Conservation (phyloP, 2,329 filamentous ascomycete species). For the Camillea tinctor region DNA sequence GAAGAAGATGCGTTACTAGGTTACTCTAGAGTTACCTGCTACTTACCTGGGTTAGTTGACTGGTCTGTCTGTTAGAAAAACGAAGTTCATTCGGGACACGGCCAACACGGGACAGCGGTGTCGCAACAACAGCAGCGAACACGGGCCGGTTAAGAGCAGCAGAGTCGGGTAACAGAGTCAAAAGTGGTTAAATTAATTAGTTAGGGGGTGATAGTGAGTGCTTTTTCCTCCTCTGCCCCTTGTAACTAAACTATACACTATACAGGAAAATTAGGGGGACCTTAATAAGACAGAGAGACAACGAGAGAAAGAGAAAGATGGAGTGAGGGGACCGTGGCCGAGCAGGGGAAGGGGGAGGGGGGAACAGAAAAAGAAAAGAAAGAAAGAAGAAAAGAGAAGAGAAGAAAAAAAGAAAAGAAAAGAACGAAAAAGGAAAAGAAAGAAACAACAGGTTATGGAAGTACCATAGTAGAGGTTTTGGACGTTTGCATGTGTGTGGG, state of each 20-base stretch:
- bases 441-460: constrained; percentile 4
- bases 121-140: not conserved
- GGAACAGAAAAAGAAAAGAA: not conserved
- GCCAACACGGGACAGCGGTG: not conserved
- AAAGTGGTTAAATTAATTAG: not conserved
- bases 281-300: too few species aligned
- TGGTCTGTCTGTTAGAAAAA: too few species aligned
- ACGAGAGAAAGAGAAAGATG: too few species aligned
- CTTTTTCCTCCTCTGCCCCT: not conserved
- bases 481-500: constrained; percentile 6
- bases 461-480: constrained; percentile 1
- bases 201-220: too few species aligned
- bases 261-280: not conserved
- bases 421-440: constrained; percentile 5
- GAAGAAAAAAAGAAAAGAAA: constrained; percentile 1
- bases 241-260: not conserved
- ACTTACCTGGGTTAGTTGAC: too few species aligned
- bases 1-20: not conserved
- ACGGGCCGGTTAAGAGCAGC: not conserved
- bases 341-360: not conserved
- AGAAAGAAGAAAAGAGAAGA: not conserved
- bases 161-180: not conserved
- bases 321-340: too few species aligned
- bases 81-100: not conserved
- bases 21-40: too few species aligned